Conservation (phyloP, 2,329 filamentous ascomycete genomes). For the Grosmannia huntii region DNA sequence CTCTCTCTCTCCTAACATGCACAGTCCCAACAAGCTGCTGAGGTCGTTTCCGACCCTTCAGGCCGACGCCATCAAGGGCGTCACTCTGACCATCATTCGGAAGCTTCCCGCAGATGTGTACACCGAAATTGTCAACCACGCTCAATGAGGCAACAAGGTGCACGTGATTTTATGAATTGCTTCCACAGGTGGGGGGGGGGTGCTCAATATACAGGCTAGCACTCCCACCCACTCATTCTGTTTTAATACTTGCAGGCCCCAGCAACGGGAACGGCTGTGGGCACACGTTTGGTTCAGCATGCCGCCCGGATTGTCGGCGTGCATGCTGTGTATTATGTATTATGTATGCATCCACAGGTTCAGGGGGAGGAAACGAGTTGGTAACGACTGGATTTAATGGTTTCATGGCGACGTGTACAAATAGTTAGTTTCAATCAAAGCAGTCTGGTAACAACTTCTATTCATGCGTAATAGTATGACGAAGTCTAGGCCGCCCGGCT, state of each 20-base stretch:
- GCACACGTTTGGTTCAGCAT: neutral
- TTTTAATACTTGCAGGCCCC: neutral
- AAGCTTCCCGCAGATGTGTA: slow-evolving; percentile 89
- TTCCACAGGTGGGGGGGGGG: no score
- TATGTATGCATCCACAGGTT: neutral
- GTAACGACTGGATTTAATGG: neutral
- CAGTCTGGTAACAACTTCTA: no score
- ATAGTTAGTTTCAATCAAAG: neutral
- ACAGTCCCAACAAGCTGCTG: slow-evolving; percentile 82
- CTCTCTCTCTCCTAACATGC: neutral
- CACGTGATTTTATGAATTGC: neutral
- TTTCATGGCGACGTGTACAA: neutral
- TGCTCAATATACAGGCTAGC: no score
- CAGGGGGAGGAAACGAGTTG: neutral
- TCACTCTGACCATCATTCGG: slow-evolving; percentile 74
- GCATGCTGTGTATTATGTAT: neutral
- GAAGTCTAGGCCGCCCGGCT: neutral
- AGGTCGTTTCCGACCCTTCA: slow-evolving; percentile 75
- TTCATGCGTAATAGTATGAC: no score
- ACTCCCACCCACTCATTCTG: no score
- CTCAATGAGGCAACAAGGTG: slow-evolving; percentile 37
- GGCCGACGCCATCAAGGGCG: slow-evolving; percentile 69
- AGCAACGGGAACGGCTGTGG: neutral
- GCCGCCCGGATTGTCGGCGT: neutral
- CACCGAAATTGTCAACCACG: slow-evolving; percentile 77